Base-by-base conservation (phyloP, 495 filamentous ascomycete species). In the Pyronema omphalodes region DNA sequence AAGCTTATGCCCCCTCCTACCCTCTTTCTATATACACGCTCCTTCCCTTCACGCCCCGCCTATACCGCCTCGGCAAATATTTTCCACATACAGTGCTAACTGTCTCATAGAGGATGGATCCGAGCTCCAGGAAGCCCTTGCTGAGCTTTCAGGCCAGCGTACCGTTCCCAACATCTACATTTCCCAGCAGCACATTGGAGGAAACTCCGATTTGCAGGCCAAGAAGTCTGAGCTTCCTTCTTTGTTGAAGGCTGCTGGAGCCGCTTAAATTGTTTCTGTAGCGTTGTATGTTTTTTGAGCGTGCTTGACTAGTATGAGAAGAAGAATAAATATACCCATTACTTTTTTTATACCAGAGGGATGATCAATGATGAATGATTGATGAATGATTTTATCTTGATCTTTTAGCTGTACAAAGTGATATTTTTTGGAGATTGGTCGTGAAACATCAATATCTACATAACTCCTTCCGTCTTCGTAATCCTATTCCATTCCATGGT, bases 81-180 rank as follows among this genome's bases (percentile, higher is more conserved):
- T 0, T 23, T 40, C 37, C 9, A n/a, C 19, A 37, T 9, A 7
- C 17, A 29, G 2, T 5, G 17, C 11, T 14, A 9, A 15, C 4
- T 7, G 44, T 18, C 9, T 17, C 14, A 33, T 55, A 84, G 81
- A 79, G 47, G 88, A 95, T 68, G 89, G 91, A 54, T 58, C 68
- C 51, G 89, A 74, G 6, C 78, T 99, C 67, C 91, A 99, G 71
- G 69, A 73, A 55, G 88, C 89, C 14, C 82, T 99, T 55, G 59
- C 71, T 37, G 80, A 93, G 61, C 79, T 96, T 58, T 84, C 79
- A 41, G 69, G 71, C 61, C 93, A 99, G 74, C 71, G 78, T 61
- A 88, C 82, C 56, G 91, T 99, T 7, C 91, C 91, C 52, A 95
- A 94, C 71, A 84, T 95, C 71, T 99, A 81, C 74, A 95, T 99